Evolutionary conservation across 306 rosid species (phyloP), one percentile per base, ranked within the genome.

Genomic region (Alnus rubra): DNA sequence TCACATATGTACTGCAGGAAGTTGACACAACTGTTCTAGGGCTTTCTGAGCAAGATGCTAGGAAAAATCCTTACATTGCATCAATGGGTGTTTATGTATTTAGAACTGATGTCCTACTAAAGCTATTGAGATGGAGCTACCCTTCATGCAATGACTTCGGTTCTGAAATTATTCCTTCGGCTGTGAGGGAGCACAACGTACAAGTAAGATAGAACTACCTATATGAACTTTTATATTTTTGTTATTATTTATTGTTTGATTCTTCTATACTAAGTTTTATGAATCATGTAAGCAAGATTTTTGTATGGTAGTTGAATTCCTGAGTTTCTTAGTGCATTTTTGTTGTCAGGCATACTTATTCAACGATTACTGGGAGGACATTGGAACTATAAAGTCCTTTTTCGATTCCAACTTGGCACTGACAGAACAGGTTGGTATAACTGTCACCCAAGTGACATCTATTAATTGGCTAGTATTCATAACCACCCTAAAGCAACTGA

Each of bases 311-410:
- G 54, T 53, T 56, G 45, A 23, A 39, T 74, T 19, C 56, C 53
- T 47, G 15, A 44, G 49, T 78, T 74, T 82, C 28, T 72, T 75
- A 18, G 10, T 78, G 53, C 53, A 9, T 63, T 77, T 77, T 60
- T 79, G n/a, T 82, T 82, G 42, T 76, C 86, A 95, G 99, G 98
- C 99, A 49, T 93, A 86, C 86, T 80, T 95, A 77, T 95, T 93
- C 87, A 93, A 95, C 83, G 98, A 95, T 82, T 93, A 95, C 83
- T 95, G 99, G 99, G 99, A 95, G 84, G 99, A 93, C 81, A 93
- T 95, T 78, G 99, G 98, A 85, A 95, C 99, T 72, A 84, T 95
- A 35, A 86, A 90, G 87, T 93, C 99, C 68, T 93, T 95, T 83
- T 95, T 95, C 64, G 93, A 91, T 76, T 92, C 99, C 72, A 95